Conservation (phyloP, 1,284 basidiomycete species). For the Marasmius tenuissimus region DNA sequence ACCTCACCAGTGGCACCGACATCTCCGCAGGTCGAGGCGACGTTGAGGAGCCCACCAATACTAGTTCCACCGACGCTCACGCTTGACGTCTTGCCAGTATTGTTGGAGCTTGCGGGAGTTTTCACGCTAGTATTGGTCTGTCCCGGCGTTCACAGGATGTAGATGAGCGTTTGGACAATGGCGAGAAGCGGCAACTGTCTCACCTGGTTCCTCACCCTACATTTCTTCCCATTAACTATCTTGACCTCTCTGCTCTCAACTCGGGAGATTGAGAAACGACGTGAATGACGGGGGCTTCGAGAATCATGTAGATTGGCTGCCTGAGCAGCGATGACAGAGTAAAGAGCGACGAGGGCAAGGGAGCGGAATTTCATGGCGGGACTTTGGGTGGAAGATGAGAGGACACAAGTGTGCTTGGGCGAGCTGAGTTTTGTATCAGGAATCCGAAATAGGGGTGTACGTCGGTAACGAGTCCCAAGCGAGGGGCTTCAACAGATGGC, state of each 20-base stretch:
- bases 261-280: slow-evolving; percentile 15
- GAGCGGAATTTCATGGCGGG: slow-evolving; percentile 34
- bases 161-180: not conserved
- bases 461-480: too few relatives aligned
- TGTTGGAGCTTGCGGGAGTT: not conserved
- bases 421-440: too few relatives aligned
- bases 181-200: not conserved
- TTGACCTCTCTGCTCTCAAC: not conserved
- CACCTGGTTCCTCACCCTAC: not conserved
- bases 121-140: not conserved
- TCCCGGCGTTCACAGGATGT: not conserved
- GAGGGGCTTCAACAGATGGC: too few relatives aligned
- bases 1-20: slow-evolving; percentile 49
- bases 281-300: slow-evolving; percentile 30
- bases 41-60: slow-evolving; percentile 23
- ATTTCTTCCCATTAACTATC: not conserved
- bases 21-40: slow-evolving; percentile 36
- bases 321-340: slow-evolving; percentile 35
- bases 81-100: not conserved
- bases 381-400: slow-evolving; percentile 14
- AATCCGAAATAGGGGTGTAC: too few relatives aligned
- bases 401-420: slow-evolving; percentile 10
- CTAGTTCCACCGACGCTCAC: not conserved
- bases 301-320: slow-evolving; percentile 34
- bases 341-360: slow-evolving; percentile 37